Base-by-base conservation (phyloP, 163 green algal species). In the Volvox carteri region DNA sequence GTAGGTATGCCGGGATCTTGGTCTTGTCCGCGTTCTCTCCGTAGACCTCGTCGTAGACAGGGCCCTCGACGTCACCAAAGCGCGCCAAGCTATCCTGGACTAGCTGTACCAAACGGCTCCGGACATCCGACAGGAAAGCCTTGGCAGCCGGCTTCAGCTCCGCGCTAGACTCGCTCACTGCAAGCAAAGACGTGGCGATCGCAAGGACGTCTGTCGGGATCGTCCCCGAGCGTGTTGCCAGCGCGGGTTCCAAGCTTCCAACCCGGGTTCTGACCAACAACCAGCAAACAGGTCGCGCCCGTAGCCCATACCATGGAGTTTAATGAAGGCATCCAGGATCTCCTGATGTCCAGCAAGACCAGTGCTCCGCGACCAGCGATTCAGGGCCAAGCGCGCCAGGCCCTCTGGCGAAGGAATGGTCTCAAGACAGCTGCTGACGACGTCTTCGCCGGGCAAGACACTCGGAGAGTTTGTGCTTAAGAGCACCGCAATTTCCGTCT, bases 11-110 rank as follows among this genome's bases (percentile, higher is more conserved):
- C 25, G 84, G 84, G 28, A 89, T 75, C 18, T 28, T 75, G 50
- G 50, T 83, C 70, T 83, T 83, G 68, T 89, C 84, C 1, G 72
- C 72, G 28, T 37, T 39, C 70, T 89, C 84, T 1, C 84, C 84
- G n/a, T 67, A 89, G 11, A 89, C 84, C 52, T 89, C 84, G 52
- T 89, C 84, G 28, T 89, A 89, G 0, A 83, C 50, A 11, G 68
- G 30, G 0, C 84, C 84, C 37, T 81, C 50, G 16, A 83, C 70
- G 3, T 42, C 52, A 1, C 84, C 84, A 23, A 84, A 89, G 5
- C 23, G n/a, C 19, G 50, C 68, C 16, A 83, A n/a, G 70, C 84
- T 89, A 28, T 54, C 70, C 4, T 28, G 54, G 11, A 84, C 52
- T 18, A 89, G 68, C 28, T 89, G 37, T 14, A 84, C 11, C 25